Evolutionary conservation across 2,329 filamentous ascomycete genomes (phyloP).

Genomic region (Alternaria brassicicola): DNA sequence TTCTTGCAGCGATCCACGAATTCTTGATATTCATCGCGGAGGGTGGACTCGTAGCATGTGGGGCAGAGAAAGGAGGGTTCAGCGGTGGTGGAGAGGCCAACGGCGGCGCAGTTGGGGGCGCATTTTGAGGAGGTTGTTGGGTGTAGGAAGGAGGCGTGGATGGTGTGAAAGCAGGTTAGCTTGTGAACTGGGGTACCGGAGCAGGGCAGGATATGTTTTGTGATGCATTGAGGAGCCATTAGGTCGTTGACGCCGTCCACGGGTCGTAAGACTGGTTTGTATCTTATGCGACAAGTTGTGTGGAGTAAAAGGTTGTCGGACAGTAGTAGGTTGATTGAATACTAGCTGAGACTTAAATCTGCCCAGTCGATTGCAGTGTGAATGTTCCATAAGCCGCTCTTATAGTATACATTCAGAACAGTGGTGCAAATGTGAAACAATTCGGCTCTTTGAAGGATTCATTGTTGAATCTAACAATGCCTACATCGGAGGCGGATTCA

Average conservation of each 20-base stretch:
- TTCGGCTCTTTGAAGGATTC: not conserved
- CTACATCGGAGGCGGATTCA: conserved; percentile 62
- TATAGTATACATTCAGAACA: not conserved
- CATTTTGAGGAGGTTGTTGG: not conserved
- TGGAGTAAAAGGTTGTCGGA: not conserved
- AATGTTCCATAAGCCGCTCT: not conserved
- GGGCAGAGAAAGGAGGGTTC: conserved; percentile 6
- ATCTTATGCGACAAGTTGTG: not conserved
- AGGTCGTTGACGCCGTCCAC: not conserved
- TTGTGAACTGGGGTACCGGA: not conserved
- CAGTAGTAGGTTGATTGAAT: not conserved
- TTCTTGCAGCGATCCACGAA: not conserved
- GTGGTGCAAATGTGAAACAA: not conserved
- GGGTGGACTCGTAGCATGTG: not conserved
- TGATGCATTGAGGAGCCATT: not conserved
- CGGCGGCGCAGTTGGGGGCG: conserved; percentile 3
- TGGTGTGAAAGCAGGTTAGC: not conserved
- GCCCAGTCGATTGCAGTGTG: not conserved
- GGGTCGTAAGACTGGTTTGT: not conserved
- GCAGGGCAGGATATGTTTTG: not conserved
- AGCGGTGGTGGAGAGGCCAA: not conserved
- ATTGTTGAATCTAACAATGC: not conserved
- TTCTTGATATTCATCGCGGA: not conserved
- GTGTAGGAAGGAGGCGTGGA: not conserved
- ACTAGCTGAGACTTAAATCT: not conserved